phyloP scores from a whole-genome alignment of 2,329 filamentous ascomycete species.

The Lizonia empirigonia region DNA sequence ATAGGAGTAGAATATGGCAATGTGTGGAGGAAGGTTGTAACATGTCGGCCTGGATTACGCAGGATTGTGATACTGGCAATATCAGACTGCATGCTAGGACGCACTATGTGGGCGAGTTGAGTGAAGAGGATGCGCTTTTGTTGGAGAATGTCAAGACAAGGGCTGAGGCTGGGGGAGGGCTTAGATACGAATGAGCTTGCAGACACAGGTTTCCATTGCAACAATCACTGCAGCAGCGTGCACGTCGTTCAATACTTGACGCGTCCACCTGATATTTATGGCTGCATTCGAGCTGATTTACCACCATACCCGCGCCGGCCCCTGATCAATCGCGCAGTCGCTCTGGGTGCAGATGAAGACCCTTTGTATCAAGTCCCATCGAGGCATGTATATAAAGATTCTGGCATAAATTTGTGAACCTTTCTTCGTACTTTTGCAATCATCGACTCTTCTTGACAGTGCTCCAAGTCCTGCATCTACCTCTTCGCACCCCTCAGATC shows the following conservation, averaged over 20 bases:
- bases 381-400: too few species aligned
- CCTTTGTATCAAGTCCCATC: too few species aligned
- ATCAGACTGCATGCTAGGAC: slow-evolving; percentile 8
- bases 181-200: background rate
- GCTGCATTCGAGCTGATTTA: too few species aligned
- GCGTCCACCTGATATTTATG: too few species aligned
- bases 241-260: background rate
- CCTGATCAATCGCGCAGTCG: too few species aligned
- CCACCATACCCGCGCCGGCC: too few species aligned
- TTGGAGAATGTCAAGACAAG: slow-evolving; percentile 5
- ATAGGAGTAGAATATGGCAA: slow-evolving; percentile 3
- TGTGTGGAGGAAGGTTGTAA: slow-evolving; percentile 8
- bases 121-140: background rate
- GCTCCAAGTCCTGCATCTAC: too few species aligned
- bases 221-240: background rate
- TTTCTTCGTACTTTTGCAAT: too few species aligned
- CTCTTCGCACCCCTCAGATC: too few species aligned
- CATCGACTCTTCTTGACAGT: too few species aligned
- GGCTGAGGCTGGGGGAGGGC: slow-evolving; percentile 7
- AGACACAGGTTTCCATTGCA: background rate
- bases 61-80: slow-evolving; percentile 8
- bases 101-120: slow-evolving; percentile 1
- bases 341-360: too few species aligned
- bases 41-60: slow-evolving; percentile 9
- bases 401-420: too few species aligned